Conservation (phyloP, 768 basidiomycete species). For the Clavulina sp. region DNA sequence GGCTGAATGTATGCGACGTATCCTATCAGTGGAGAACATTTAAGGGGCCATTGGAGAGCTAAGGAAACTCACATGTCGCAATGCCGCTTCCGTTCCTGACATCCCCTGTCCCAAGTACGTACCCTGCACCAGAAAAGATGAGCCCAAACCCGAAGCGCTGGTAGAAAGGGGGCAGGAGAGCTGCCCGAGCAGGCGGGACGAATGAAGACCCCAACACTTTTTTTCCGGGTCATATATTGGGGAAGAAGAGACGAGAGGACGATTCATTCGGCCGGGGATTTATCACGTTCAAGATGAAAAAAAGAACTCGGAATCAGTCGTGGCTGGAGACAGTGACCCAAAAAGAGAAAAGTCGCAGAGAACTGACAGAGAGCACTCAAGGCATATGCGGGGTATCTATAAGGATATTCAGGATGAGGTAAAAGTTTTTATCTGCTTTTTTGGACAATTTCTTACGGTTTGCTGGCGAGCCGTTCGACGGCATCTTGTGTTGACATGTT, state of each 20-base stretch:
- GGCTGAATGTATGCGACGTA: background rate
- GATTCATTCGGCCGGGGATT: background rate
- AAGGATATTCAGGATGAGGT: background rate
- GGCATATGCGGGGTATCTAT: background rate
- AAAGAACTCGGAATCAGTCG: background rate
- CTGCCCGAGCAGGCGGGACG: constrained; percentile 3
- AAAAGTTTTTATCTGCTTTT: too few relatives aligned
- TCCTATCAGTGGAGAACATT: background rate
- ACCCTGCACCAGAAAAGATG: constrained; percentile 29
- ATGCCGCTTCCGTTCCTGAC: constrained; percentile 29
- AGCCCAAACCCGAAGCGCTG: constrained; percentile 28
- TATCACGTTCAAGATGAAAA: background rate
- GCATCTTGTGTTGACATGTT: too few relatives aligned
- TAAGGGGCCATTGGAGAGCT: background rate
- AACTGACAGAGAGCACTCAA: background rate
- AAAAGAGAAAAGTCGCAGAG: too few relatives aligned
- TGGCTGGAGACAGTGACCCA: too few relatives aligned
- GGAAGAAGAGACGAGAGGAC: too few relatives aligned
- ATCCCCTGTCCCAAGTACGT: constrained; percentile 25
- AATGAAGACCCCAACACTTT: constrained; percentile 6
- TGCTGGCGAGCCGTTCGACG: too few relatives aligned
- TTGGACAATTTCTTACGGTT: background rate
- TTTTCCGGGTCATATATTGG: too few relatives aligned
- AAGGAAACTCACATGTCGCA: constrained; percentile 19
- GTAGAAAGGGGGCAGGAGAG: constrained; percentile 26